Evolutionary conservation across 2,329 filamentous ascomycete genomes (phyloP).

Genomic region (Colletotrichum sp.): DNA sequence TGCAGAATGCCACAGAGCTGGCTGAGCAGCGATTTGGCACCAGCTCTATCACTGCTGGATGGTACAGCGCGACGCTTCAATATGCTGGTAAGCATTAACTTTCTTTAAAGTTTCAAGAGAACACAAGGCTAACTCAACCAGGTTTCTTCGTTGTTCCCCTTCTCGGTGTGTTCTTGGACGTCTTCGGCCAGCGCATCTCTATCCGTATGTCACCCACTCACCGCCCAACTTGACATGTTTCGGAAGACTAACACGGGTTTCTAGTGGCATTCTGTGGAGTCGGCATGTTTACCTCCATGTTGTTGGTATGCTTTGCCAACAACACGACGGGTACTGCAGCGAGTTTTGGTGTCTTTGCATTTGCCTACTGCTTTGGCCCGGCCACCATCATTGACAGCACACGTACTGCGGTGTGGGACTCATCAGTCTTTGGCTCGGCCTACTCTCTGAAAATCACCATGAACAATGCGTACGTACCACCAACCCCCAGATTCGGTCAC

Average conservation of each 20-base stretch:
- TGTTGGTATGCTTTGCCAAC: conserved; percentile 56
- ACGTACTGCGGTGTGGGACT: conserved; percentile 64
- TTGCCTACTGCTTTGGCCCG: conserved; percentile 60
- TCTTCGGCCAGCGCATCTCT: conserved; percentile 57
- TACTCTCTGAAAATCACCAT: conserved; percentile 66
- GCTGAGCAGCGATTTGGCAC: conserved; percentile 64
- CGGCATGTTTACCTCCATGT: conserved; percentile 54
- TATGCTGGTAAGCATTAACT: conserved; percentile 40
- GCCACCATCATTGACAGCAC: conserved; percentile 66
- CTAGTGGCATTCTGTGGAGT: conserved; percentile 47
- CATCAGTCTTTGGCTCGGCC: conserved; percentile 63
- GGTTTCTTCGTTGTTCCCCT: conserved; percentile 64
- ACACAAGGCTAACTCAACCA: neutral
- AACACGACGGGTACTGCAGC: conserved; percentile 58
- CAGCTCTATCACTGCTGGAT: conserved; percentile 59
- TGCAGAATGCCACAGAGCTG: conserved; percentile 64
- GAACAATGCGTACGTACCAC: conserved; percentile 49
- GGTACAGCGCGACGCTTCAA: conserved; percentile 63
- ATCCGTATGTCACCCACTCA: conserved; percentile 31
- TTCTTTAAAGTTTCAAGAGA: accelerated
- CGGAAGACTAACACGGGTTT: neutral
- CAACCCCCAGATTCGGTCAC: accelerated
- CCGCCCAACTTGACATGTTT: neutral
- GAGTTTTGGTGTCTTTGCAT: conserved; percentile 63
- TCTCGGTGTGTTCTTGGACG: conserved; percentile 60